Evolutionary conservation across 208 protist genomes (phyloP).

Genomic region (Naegleria gruberi): DNA sequence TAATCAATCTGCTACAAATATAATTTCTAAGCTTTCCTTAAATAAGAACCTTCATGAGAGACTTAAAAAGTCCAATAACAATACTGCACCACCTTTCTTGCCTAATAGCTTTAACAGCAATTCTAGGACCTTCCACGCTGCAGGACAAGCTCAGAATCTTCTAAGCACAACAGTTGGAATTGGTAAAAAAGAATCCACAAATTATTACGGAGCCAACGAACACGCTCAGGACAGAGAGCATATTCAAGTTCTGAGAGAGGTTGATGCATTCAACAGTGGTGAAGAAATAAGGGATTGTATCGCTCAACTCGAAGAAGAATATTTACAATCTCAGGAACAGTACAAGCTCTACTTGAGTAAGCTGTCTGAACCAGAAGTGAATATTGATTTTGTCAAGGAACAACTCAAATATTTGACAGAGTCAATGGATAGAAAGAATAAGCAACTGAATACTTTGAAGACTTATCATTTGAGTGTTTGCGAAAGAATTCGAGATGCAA

Average conservation of each 20-base stretch:
- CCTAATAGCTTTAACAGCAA: not conserved
- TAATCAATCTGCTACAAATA: too few species aligned
- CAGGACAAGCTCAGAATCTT: not conserved
- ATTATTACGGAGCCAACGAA: not conserved
- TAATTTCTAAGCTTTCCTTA: not conserved
- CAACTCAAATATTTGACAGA: not conserved
- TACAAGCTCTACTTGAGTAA: not conserved
- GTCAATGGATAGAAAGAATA: not conserved
- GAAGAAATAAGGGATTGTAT: not conserved
- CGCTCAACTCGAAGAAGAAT: not conserved
- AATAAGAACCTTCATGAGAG: not conserved
- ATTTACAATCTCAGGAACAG: not conserved
- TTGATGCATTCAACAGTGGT: not conserved
- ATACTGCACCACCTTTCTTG: not conserved
- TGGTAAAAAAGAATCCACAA: not conserved
- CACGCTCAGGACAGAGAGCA: not conserved
- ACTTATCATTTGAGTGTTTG: not conserved
- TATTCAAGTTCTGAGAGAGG: not conserved
- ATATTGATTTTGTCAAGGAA: not conserved
- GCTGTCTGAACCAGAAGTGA: not conserved
- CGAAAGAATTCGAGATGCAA: not conserved
- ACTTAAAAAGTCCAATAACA: not conserved
- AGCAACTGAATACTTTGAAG: not conserved
- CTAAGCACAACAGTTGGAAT: not conserved
- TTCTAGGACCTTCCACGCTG: not conserved